Evolutionary conservation across 352 stramenopile species (phyloP), one percentile per base, ranked within the genome.

Genomic region (Pythium dissimile): DNA sequence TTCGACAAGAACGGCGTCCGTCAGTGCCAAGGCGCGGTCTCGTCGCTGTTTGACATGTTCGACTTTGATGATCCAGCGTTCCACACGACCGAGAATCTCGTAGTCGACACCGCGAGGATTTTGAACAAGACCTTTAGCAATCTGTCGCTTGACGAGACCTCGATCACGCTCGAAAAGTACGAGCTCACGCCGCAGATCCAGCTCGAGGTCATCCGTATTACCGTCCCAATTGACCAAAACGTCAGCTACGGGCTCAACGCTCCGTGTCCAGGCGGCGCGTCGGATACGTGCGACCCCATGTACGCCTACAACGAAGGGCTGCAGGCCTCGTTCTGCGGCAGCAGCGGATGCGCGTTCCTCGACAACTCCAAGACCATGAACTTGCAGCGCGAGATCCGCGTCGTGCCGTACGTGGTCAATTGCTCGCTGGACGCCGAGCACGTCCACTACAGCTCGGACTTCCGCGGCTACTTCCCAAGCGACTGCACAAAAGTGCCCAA

Each of bases 361-460:
- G 73, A 83, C 50, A 35, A 63, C 9, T 73, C 67, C 1, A 46
- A 57, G 1, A 61, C 72, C 15, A 37, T 70, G 21, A 24, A 56
- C 9, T 48, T 80, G 39, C 75, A 75, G 30, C 60, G 61, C 21
- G 60, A 80, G 53, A 53, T 83, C 13, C 18, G 67, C 15, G 44
- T 78, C 20, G 42, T 76, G 34, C 71, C 73, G 16, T 83, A 76
- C 58, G 41, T 69, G 45, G 66, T 65, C 23, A 64, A 71, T 59
- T 83, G 71, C 59, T 66, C 65, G 0, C 45, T 80, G 0, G 37
- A 53, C 58, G 28, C 43, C 1, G 20, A 54, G 4, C 32, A 66
- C n/a, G 45, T 84, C 16, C 50, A 34, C 11, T 84, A 84, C 67
- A 64, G 63, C 49, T 51, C 53, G 45, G 72, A 80, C 55, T 78